Evolutionary conservation across 441 rosid species (phyloP).

Genomic region (Pelargonium fulgidum): DNA sequence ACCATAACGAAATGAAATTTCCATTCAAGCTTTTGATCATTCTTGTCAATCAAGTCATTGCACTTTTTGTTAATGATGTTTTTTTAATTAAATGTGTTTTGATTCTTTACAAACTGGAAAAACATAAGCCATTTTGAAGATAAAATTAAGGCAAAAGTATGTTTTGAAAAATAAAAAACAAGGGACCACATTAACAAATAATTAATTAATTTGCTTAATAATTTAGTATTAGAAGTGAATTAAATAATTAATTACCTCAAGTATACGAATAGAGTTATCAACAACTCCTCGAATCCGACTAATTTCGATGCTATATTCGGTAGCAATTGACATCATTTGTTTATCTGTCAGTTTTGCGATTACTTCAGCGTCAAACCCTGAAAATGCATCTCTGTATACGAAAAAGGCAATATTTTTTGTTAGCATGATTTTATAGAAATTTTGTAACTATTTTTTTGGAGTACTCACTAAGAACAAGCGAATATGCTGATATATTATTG

Average conservation of each 20-base stretch:
- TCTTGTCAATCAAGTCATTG: no score
- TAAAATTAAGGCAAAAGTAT: no score
- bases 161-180: no score
- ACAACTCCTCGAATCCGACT: slow-evolving; percentile 59
- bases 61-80: background rate
- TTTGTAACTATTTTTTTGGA: background rate
- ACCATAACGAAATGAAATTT: no score
- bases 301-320: slow-evolving; percentile 43
- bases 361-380: slow-evolving; percentile 52
- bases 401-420: background rate
- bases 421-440: no score
- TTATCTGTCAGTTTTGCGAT: slow-evolving; percentile 51
- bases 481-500: no score
- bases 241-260: slow-evolving; percentile 32
- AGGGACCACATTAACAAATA: no score
- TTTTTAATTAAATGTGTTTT: background rate
- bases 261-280: slow-evolving; percentile 57
- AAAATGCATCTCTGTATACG: slow-evolving; percentile 51
- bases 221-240: no score
- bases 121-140: background rate
- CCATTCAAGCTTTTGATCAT: no score
- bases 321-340: slow-evolving; percentile 49
- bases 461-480: background rate
- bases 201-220: no score
- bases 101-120: background rate